These are phyloP conservation scores for Raddia guianensis DNA, from an alignment of 176 grass and related monocot species.

Conservation along the genomic window DNA sequence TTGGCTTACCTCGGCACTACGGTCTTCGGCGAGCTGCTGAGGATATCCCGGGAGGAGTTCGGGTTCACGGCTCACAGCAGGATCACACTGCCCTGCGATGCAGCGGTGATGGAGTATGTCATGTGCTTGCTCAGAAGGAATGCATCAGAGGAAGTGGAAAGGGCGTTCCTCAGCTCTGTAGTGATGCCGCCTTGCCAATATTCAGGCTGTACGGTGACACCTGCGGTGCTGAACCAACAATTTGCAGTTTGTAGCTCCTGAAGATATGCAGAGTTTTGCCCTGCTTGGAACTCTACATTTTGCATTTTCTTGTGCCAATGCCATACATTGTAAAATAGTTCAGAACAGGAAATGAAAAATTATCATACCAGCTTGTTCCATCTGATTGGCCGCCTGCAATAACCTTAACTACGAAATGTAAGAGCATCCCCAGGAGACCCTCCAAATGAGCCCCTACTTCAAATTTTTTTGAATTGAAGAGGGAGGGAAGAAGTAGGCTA, in stretches of 20 bases:
- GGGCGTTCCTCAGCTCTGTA: slow-evolving; percentile 50
- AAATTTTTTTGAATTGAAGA: too few relatives aligned
- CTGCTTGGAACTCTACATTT: not conserved
- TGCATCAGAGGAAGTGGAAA: slow-evolving; percentile 54
- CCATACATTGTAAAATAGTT: slow-evolving; percentile 27
- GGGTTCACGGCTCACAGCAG: slow-evolving; percentile 38
- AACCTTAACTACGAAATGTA: not conserved
- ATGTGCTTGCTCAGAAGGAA: slow-evolving; percentile 58
- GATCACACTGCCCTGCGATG: slow-evolving; percentile 63
- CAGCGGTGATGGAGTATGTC: slow-evolving; percentile 45
- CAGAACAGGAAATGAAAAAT: not conserved
- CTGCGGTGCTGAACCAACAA: slow-evolving; percentile 15
- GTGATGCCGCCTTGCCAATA: slow-evolving; percentile 35
- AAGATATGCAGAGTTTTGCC: slow-evolving; percentile 5
- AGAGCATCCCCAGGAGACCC: too few relatives aligned
- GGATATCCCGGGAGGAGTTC: slow-evolving; percentile 54
- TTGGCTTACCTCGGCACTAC: slow-evolving; percentile 47
- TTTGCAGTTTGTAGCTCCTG: slow-evolving; percentile 33
- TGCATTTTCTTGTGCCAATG: not conserved
- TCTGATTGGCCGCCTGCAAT: not conserved
- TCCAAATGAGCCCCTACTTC: too few relatives aligned
- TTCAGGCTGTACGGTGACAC: slow-evolving; percentile 18
- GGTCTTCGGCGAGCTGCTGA: slow-evolving; percentile 49
- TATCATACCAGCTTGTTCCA: not conserved
- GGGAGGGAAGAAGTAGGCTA: too few relatives aligned